These are phyloP conservation scores for Daldinia loculata DNA, from an alignment of 495 filamentous ascomycete species.

Conservation along the genomic window DNA sequence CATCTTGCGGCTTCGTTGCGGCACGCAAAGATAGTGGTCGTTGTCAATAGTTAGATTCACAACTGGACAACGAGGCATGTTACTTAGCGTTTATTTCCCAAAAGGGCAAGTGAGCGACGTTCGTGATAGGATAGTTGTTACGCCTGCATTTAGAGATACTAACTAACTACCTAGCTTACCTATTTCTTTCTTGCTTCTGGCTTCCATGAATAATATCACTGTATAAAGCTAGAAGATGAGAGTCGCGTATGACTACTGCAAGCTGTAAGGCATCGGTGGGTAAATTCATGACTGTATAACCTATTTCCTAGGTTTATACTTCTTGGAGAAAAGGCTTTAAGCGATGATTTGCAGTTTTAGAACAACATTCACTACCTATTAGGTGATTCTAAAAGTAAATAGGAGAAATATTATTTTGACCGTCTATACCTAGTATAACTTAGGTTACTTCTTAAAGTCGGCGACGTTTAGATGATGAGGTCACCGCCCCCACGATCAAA, in stretches of 20 bases:
- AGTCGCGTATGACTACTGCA: background rate
- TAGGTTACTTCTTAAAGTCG: background rate
- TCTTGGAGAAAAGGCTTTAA: too few species aligned
- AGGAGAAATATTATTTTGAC: background rate
- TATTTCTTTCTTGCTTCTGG: background rate
- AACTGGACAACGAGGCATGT: background rate
- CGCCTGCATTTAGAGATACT: background rate
- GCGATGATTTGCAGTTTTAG: too few species aligned
- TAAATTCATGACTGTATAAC: background rate
- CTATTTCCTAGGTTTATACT: too few species aligned
- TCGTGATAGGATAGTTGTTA: background rate
- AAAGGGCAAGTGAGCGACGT: background rate
- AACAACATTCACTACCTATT: too few species aligned
- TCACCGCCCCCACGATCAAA: background rate
- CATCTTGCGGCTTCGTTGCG: conserved; percentile 19
- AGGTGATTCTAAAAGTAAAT: background rate
- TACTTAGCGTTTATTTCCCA: background rate
- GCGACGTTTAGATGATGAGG: background rate
- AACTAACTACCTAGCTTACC: background rate
- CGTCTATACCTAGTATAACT: too few species aligned
- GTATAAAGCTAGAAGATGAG: background rate
- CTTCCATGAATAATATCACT: background rate
- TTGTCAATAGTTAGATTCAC: background rate
- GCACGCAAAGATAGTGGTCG: conserved; percentile 9
- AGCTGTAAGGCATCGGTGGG: background rate